Percentiles rank a stretch among this genome's conserved stretches.
phyloP scores from a whole-genome alignment of 768 basidiomycete genomes.

The Tubosaeta sp. region DNA sequence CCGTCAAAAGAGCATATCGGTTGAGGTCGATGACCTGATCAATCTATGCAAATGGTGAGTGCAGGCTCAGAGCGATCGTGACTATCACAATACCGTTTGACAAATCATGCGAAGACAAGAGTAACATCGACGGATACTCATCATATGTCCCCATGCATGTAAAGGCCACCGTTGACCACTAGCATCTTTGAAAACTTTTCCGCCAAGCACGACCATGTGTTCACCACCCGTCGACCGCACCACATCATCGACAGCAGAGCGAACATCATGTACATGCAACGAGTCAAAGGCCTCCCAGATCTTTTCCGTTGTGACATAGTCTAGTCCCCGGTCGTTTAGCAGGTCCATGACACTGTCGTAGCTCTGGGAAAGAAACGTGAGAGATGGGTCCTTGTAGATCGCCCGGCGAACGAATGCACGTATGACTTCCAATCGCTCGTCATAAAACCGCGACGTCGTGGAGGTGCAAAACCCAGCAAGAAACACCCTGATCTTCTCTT shows the following conservation, averaged over 20 bases:
- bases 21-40: conserved; percentile 30
- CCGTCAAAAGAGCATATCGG: conserved; percentile 24
- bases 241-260: conserved; percentile 30
- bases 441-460: conserved; percentile 26
- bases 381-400: conserved; percentile 33
- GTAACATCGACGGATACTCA: conserved; percentile 28
- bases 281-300: conserved; percentile 30
- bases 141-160: conserved; percentile 35
- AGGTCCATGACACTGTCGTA: conserved; percentile 29
- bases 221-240: conserved; percentile 28
- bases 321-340: conserved; percentile 28
- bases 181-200: conserved; percentile 30
- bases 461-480: conserved; percentile 34
- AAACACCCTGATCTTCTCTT: conserved; percentile 31
- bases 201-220: conserved; percentile 30
- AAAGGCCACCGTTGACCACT: conserved; percentile 30
- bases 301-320: conserved; percentile 30
- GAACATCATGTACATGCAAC: conserved; percentile 29
- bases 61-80: not conserved
- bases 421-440: conserved; percentile 34
- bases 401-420: conserved; percentile 36
- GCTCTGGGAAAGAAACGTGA: conserved; percentile 36
- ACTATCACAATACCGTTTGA: conserved; percentile 20
- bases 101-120: conserved; percentile 31
- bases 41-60: conserved; percentile 17